A percentile compares a stretch with the other conserved stretches of the same genome.
phyloP scores from a whole-genome alignment of 1,284 basidiomycete genomes.

The Malassezia psittaci region DNA sequence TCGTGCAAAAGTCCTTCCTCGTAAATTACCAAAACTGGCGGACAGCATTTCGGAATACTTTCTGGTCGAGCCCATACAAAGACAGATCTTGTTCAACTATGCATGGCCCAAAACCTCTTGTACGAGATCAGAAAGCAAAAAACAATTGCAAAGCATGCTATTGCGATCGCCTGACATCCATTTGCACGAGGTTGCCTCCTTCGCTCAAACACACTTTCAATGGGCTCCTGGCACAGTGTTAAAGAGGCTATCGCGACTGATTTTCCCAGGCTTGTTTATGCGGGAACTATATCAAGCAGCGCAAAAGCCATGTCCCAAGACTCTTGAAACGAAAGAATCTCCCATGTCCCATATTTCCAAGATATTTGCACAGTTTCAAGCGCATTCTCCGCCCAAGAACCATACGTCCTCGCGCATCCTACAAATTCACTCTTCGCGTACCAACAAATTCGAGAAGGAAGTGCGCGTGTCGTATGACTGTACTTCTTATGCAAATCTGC shows the following conservation, averaged over 20 bases:
- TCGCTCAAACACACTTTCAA: background rate
- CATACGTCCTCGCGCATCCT: background rate
- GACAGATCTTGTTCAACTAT: background rate
- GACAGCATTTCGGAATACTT: constrained; percentile 2
- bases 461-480: constrained; percentile 1
- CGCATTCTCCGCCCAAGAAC: background rate
- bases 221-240: background rate
- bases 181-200: too few species aligned
- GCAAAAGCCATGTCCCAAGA: background rate
- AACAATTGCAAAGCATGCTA: background rate
- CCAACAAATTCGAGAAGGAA: background rate
- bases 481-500: background rate
- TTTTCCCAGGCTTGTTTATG: background rate
- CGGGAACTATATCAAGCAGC: background rate
- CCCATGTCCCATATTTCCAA: background rate
- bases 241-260: background rate
- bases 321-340: background rate
- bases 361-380: background rate
- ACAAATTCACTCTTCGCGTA: background rate
- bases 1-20: constrained; percentile 16
- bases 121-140: background rate
- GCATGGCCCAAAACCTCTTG: constrained; percentile 1
- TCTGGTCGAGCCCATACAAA: background rate
- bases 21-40: constrained; percentile 22
- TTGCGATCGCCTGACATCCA: too few species aligned